Evolutionary conservation across 768 basidiomycete species (phyloP), one percentile per base, ranked within the genome.

Genomic region (Botryobasidium botryosum): DNA sequence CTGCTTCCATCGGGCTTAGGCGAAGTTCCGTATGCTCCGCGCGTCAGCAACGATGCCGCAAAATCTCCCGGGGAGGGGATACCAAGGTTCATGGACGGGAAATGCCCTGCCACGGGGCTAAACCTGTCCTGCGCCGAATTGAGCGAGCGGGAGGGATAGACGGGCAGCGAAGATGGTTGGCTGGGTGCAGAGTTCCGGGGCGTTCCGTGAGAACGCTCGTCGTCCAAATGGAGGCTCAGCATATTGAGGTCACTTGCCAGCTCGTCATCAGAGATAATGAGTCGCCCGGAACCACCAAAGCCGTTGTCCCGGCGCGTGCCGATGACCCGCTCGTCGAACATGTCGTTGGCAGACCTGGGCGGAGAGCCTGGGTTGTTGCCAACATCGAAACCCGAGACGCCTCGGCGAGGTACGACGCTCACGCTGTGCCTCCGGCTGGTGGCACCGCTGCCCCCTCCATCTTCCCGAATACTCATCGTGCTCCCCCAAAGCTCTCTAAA

Each of bases 351-450:
- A 26, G 8, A 15, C 8, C 12, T 13, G 8, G 40, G 40, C 13
- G 40, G 26, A 13, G 40, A 42, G 27, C 8, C 8, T 13, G 20
- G 12, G 24, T 26, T 12, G 10, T 13, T 13, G 15, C 20, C 26
- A 28, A 31, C 75, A 50, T 70, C 75, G 60, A 83, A 83, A 2
- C 79, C 80, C 12, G 79, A 71, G 40, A 78, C 64, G 44, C 45
- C 65, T 39, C 78, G 62, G 4, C 78, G 67, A 0, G 81, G 79
- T 10, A 85, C 80, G 53, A 85, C 73, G 49, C 77, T 80, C 52
- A 87, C 83, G 47, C 80, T 84, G 51, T 87, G 84, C 17, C 85
- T 65, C 29, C 85, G 64, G 52, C 81, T 85, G 5, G 85, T 84
- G 4, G 82, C 79, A 2, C 83, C 85, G 52, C 83, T 86, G 0